Evolutionary conservation across 768 basidiomycete genomes (phyloP).

Genomic region (Gymnopilus dilepis): DNA sequence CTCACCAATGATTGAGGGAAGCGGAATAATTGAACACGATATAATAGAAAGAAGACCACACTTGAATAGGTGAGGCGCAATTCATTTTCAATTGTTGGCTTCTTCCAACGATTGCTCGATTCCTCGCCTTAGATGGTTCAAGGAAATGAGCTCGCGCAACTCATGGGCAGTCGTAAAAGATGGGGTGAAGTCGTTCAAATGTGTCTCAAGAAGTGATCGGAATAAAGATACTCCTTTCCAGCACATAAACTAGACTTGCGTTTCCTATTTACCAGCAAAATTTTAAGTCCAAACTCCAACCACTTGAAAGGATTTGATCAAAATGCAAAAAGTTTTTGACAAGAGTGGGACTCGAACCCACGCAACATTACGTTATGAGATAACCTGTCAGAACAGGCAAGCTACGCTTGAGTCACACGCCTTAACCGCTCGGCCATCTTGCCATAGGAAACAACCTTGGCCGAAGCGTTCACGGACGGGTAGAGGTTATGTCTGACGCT

Average conservation of each 20-base stretch:
- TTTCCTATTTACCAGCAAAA: no score
- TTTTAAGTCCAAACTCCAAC: no score
- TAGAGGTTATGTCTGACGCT: no score
- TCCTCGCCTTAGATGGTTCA: no score
- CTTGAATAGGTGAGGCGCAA: slow-evolving; percentile 41
- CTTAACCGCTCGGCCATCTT: slow-evolving; percentile 56
- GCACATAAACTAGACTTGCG: background rate
- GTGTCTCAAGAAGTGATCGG: background rate
- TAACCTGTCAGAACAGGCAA: slow-evolving; percentile 31
- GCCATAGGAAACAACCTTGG: slow-evolving; percentile 38
- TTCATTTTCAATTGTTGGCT: no score
- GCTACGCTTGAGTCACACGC: slow-evolving; percentile 53
- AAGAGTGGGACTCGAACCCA: slow-evolving; percentile 44
- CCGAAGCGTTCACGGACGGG: no score
- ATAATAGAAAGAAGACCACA: slow-evolving; percentile 45
- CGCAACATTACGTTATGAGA: slow-evolving; percentile 40
- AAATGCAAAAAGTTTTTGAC: slow-evolving; percentile 24
- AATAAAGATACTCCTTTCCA: background rate
- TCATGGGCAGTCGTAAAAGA: slow-evolving; percentile 56
- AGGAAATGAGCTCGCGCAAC: slow-evolving; percentile 43
- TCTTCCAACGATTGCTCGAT: no score
- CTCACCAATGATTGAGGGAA: slow-evolving; percentile 26
- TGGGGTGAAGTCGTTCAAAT: slow-evolving; percentile 28
- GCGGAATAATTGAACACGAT: slow-evolving; percentile 32
- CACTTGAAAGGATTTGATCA: no score